Evolutionary conservation across 2,329 filamentous ascomycete genomes (phyloP), one percentile per base, ranked within the genome.

Genomic region (Colletotrichum spaethianum): DNA sequence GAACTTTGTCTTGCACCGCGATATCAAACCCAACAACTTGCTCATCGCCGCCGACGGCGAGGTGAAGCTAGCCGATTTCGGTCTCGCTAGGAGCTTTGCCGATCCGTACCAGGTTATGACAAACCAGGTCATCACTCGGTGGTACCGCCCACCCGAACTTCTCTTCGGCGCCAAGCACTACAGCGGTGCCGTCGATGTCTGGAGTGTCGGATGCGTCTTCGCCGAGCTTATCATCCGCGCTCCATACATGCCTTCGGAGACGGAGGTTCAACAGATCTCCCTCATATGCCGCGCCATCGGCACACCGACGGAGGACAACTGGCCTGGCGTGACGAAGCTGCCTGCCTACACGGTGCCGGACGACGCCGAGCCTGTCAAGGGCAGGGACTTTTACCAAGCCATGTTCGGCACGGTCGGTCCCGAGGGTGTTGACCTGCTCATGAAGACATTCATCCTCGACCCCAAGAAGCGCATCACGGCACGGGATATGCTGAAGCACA

Each of bases 11-110:
- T 88, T 99, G 38, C 96, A 99, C 83, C 94, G 96, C 77, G 96
- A 99, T 86, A 98, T 99, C 86, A 99, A 99, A 84, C 96, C 96
- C 59, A 98, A 98, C 89, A 99, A 99, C 85, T 86, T 98, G 83
- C 88, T 99, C 72, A 97, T 99, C 77, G 95, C 95, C 28, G 93
- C 94, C 52, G 94, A 98, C 80, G 96, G 96, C 60, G 94, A 96
- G 79, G 91, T 99, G 79, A 98, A 98, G 82, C 90, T 99, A 62
- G 96, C 96, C 44, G 96, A 99, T 92, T 99, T 99, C 78, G 96
- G 96, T 87, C 91, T 99, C 42, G 96, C 96, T 7, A 88, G 96
- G 74, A 90, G 89, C 73, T 98, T 98, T 81, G 93, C 94, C 9
- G 96, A 99, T 81, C 96, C 96, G 0, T 94, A 95, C 78, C 87